Evolutionary conservation across 805 yeast genomes (phyloP), one percentile per base, ranked within the genome.

Genomic region (Metschnikowia arizonensis): DNA sequence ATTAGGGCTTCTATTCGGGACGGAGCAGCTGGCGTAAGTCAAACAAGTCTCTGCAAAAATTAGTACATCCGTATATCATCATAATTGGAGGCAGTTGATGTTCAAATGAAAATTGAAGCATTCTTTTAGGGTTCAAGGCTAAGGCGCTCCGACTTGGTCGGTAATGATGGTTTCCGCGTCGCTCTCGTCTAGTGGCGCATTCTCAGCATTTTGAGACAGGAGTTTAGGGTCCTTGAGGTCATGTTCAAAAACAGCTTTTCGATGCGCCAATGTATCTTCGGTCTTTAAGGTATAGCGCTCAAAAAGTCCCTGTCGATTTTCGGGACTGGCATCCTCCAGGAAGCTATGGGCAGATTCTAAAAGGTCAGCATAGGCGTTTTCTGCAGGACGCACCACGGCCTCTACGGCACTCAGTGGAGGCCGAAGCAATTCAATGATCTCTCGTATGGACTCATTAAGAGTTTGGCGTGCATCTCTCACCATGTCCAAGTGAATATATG

Each of bases 161-260:
- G 46, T 48, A 25, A 50, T 50, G 23, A 50, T 55, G 4, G 56
- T 53, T 21, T 53, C 56, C 7, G 55, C 41, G 25, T 53, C 56
- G 37, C 55, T 53, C 18, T 48, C 54, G 5, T 45, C 38, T 19
- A 34, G 28, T 4, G n/a, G 34, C n/a, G 15, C 8, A 24, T 17
- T n/a, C 32, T 31, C 29, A 19, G 42, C n/a, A 17, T 8, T 17
- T 7, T 30, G 19, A 6, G 19, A 12, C 11, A 11, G 14, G 23
- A 18, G 17, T 17, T 11, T 14, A 14, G 15, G 15, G 15, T 46
- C 33, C 33, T 21, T 24, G 18, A 14, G 35, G 1, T 31, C 45
- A 21, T 38, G 33, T 5, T 33, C 45, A 9, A 28, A 40, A n/a
- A 42, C 29, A 5, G 37, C 44, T 25, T 33, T 41, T n/a, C 29